Evolutionary conservation across 306 rosid species (phyloP), one percentile per base, ranked within the genome.

Genomic region (Corylus avellana): DNA sequence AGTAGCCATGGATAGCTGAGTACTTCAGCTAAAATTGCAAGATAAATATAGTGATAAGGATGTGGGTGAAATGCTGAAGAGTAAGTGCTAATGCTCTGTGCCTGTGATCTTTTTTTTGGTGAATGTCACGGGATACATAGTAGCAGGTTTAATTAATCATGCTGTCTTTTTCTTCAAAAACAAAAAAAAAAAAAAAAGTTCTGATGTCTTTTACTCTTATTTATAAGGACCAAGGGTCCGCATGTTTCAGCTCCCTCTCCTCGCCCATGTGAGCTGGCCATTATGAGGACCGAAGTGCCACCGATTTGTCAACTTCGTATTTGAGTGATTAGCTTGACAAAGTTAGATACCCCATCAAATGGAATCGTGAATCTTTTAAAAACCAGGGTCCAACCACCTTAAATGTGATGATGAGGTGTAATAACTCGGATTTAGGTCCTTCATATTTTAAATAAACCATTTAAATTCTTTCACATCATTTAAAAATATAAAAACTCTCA

Each of bases 91-190:
- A 17, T 20, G 12, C 5, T 66, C 4, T 17, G 3, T 22, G 42
- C 14, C 17, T 9, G 25, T 16, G 73, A 75, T 79, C 46, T 46
- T 56, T 80, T 47, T 61, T 32, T 67, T 76, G 62, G 81, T 80
- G 78, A 69, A 66, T 20, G 59, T 90, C 94, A 91, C 90, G 94
- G 86, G 91, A 51, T 69, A 73, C 75, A 77, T 75, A 57, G 78
- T 70, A 68, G 20, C 4, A 74, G 55, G 22, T 54, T 75, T 68
- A 76, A 62, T 66, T 46, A 0, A 42, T 75, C 17, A 5, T 1
- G 7, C 73, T 77, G 61, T 80, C 76, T 70, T 78, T 58, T 58
- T 42, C 7, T 42, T 42, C 46, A 42, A 42, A 39, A 35, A 35
- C 2, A 35, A 35, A 35, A 35, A 35, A 35, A 35, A 35, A 35